phyloP scores from a whole-genome alignment of 2,329 filamentous ascomycete genomes.

The Talaromyces sp. region DNA sequence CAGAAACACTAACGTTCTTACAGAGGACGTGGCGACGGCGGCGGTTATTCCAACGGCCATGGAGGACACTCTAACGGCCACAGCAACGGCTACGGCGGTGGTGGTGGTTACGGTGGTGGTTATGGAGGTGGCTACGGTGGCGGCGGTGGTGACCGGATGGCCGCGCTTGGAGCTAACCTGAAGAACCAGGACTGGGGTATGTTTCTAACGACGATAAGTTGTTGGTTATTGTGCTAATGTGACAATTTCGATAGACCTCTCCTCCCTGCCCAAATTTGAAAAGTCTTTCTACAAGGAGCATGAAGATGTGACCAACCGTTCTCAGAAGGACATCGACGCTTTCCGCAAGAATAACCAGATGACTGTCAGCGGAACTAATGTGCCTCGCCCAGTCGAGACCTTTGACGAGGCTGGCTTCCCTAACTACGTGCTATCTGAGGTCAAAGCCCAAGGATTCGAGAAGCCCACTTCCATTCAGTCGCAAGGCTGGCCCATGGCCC shows the following conservation, averaged over 20 bases:
- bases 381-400: slow-evolving; percentile 90
- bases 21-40: slow-evolving; percentile 39
- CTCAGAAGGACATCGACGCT: slow-evolving; percentile 72
- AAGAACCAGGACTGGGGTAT: slow-evolving; percentile 86
- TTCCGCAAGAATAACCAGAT: slow-evolving; percentile 86
- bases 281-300: slow-evolving; percentile 99
- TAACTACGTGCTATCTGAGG: slow-evolving; percentile 93
- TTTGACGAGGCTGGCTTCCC: slow-evolving; percentile 98
- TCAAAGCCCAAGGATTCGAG: slow-evolving; percentile 95
- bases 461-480: slow-evolving; percentile 94
- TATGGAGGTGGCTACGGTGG: slow-evolving; percentile 38
- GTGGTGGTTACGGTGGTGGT: slow-evolving; percentile 25
- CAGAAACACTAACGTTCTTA: slow-evolving; percentile 3
- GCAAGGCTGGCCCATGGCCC: slow-evolving; percentile 98
- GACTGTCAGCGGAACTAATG: slow-evolving; percentile 69
- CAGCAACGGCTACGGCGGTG: slow-evolving; percentile 28
- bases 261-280: slow-evolving; percentile 86
- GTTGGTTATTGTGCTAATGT: slow-evolving; percentile 17
- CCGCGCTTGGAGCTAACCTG: slow-evolving; percentile 76
- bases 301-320: slow-evolving; percentile 67
- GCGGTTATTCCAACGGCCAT: slow-evolving; percentile 43
- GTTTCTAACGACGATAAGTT: slow-evolving; percentile 30
- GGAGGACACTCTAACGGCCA: slow-evolving; percentile 36
- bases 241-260: slow-evolving; percentile 59
- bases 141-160: slow-evolving; percentile 85